Conservation (phyloP, 805 yeast genomes). For the Wickerhamomyces strasburgensis region DNA sequence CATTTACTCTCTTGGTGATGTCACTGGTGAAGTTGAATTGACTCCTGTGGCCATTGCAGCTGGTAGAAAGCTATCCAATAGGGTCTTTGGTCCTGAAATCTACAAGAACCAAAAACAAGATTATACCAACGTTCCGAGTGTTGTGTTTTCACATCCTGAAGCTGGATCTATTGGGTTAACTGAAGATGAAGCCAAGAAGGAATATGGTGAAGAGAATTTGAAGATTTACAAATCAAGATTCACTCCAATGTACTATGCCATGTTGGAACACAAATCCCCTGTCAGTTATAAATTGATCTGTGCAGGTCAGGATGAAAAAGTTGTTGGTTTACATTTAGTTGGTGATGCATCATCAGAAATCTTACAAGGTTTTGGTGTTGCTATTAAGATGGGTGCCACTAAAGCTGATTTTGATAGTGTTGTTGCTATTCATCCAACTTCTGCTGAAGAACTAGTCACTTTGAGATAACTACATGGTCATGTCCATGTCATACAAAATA, state of each 20-base stretch:
- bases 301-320: slow-evolving; percentile 81
- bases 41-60: slow-evolving; percentile 99
- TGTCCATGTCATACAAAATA: no score
- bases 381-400: slow-evolving; percentile 98
- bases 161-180: slow-evolving; percentile 90
- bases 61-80: slow-evolving; percentile 88
- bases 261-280: slow-evolving; percentile 73
- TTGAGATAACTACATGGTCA: slow-evolving; percentile 23
- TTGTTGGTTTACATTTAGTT: slow-evolving; percentile 89
- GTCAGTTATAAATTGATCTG: slow-evolving; percentile 80
- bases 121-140: slow-evolving; percentile 85
- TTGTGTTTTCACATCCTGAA: slow-evolving; percentile 97
- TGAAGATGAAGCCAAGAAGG: slow-evolving; percentile 68
- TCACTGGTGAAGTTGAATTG: slow-evolving; percentile 85
- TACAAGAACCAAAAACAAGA: slow-evolving; percentile 78
- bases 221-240: slow-evolving; percentile 81
- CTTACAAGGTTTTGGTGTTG: slow-evolving; percentile 97
- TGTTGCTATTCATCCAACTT: slow-evolving; percentile 98
- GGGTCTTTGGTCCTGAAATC: slow-evolving; percentile 77
- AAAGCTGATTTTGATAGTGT: slow-evolving; percentile 91
- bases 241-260: slow-evolving; percentile 90
- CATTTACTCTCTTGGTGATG: slow-evolving; percentile 89
- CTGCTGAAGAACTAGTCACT: slow-evolving; percentile 97
- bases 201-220: slow-evolving; percentile 76
- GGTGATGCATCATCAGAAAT: slow-evolving; percentile 92